Evolutionary conservation across 1,284 basidiomycete genomes (phyloP).

Genomic region (Gymnopus androsaceus): DNA sequence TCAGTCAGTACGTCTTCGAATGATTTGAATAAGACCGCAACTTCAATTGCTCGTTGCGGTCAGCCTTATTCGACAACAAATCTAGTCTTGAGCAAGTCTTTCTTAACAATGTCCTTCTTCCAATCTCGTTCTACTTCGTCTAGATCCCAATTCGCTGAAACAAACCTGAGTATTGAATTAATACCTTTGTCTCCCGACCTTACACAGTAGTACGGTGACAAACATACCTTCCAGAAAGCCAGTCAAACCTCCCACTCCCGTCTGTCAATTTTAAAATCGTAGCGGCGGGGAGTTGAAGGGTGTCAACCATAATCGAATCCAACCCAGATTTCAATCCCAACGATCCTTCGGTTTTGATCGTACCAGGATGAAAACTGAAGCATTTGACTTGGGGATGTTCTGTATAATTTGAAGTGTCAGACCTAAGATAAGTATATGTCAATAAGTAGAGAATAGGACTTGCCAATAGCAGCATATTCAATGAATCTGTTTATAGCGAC

Average conservation of each 20-base stretch:
- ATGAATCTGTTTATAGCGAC: not conserved
- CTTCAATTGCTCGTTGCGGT: too few species aligned
- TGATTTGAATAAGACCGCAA: too few species aligned
- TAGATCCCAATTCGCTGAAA: conserved; percentile 9
- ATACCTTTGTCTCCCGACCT: not conserved
- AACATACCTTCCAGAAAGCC: conserved; percentile 4
- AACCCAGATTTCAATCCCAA: not conserved
- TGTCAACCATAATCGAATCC: conserved; percentile 3
- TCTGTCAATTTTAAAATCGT: conserved; percentile 2
- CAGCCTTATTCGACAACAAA: not conserved
- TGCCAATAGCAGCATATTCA: conserved; percentile 3
- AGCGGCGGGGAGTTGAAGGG: conserved; percentile 6
- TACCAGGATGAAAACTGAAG: conserved; percentile 5
- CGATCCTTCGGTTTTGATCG: conserved; percentile 2
- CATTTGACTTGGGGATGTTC: conserved; percentile 9
- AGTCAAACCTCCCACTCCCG: conserved; percentile 9
- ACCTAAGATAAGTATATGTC: too few species aligned
- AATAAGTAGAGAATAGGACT: not conserved
- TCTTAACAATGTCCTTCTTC: conserved; percentile 2
- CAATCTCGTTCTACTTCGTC: conserved; percentile 3
- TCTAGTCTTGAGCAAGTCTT: not conserved
- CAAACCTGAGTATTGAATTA: not conserved
- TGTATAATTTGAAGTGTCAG: not conserved
- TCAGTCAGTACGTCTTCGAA: too few species aligned
- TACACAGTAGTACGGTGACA: not conserved